A percentile compares a stretch with the other conserved stretches of the same genome.
Conservation (phyloP, 495 filamentous ascomycete genomes). For the Apiosordaria backusii region DNA sequence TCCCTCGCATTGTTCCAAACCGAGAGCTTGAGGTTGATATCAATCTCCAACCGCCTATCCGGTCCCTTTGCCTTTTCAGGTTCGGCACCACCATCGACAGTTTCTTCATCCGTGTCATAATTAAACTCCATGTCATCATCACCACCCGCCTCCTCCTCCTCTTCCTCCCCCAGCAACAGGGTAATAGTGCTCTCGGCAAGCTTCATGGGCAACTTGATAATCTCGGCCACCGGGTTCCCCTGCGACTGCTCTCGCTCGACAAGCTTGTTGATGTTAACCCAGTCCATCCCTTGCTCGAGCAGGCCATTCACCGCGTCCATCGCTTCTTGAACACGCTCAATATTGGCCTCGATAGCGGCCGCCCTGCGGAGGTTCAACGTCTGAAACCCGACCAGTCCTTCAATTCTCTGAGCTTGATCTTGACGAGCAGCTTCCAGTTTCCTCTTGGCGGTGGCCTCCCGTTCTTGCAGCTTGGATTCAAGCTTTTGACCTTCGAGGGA, state of each 20-base stretch:
- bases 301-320: slow-evolving; percentile 87
- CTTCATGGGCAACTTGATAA: slow-evolving; percentile 85
- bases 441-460: slow-evolving; percentile 72
- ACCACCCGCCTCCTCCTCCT: slow-evolving; percentile 47
- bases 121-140: slow-evolving; percentile 51
- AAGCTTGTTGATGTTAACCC: slow-evolving; percentile 82
- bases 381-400: slow-evolving; percentile 74
- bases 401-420: slow-evolving; percentile 80
- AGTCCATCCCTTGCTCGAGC: slow-evolving; percentile 92
- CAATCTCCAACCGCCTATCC: slow-evolving; percentile 61
- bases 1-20: slow-evolving; percentile 85
- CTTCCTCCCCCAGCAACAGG: slow-evolving; percentile 68
- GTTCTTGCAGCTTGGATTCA: slow-evolving; percentile 74
- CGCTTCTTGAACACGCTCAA: slow-evolving; percentile 84
- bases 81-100: slow-evolving; percentile 53
- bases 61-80: slow-evolving; percentile 37
- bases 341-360: slow-evolving; percentile 81
- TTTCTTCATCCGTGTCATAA: slow-evolving; percentile 65
- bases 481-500: slow-evolving; percentile 92
- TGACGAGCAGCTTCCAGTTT: slow-evolving; percentile 76
- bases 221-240: slow-evolving; percentile 79
- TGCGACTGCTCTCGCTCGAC: slow-evolving; percentile 80
- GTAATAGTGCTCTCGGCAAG: slow-evolving; percentile 86
- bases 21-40: slow-evolving; percentile 77
- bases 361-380: slow-evolving; percentile 84